Conservation (phyloP, 2,329 filamentous ascomycete species). For the Fusarium bulbicola region DNA sequence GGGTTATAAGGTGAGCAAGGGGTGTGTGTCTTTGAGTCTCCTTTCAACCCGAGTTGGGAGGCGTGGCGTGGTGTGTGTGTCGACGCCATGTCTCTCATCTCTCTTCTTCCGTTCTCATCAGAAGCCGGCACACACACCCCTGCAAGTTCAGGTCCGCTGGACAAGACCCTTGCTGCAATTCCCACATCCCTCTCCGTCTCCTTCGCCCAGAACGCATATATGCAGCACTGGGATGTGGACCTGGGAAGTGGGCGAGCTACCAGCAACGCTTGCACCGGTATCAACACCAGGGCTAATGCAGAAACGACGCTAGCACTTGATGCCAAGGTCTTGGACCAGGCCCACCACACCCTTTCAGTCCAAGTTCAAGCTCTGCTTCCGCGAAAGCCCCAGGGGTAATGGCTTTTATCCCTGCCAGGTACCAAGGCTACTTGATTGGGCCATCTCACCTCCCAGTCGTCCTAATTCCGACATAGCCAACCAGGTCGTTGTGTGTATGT, state of each 20-base stretch:
- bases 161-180: slow-evolving; percentile 20
- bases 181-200: slow-evolving; percentile 12
- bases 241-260: slow-evolving; percentile 26
- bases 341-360: slow-evolving; percentile 32
- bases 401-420: slow-evolving; percentile 37
- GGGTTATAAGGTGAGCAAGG: slow-evolving; percentile 43
- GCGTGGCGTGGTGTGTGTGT: slow-evolving; percentile 25
- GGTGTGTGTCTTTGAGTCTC: slow-evolving; percentile 32
- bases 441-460: slow-evolving; percentile 2
- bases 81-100: slow-evolving; percentile 33
- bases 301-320: slow-evolving; percentile 19
- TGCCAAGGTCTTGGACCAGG: not conserved
- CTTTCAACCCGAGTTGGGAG: slow-evolving; percentile 12
- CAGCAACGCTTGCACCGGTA: slow-evolving; percentile 24
- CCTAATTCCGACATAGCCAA: slow-evolving; percentile 6
- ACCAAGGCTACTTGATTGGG: slow-evolving; percentile 35
- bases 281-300: slow-evolving; percentile 31
- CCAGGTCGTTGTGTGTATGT: not conserved
- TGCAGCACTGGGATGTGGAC: slow-evolving; percentile 19
- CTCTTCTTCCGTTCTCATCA: slow-evolving; percentile 12
- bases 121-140: slow-evolving; percentile 19
- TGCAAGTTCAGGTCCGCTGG: not conserved
- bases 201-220: slow-evolving; percentile 6
- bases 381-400: slow-evolving; percentile 13
- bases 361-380: slow-evolving; percentile 33